These are phyloP conservation scores for Botrytis deweyae DNA, from an alignment of 2,329 filamentous ascomycete species.

Conservation along the genomic window DNA sequence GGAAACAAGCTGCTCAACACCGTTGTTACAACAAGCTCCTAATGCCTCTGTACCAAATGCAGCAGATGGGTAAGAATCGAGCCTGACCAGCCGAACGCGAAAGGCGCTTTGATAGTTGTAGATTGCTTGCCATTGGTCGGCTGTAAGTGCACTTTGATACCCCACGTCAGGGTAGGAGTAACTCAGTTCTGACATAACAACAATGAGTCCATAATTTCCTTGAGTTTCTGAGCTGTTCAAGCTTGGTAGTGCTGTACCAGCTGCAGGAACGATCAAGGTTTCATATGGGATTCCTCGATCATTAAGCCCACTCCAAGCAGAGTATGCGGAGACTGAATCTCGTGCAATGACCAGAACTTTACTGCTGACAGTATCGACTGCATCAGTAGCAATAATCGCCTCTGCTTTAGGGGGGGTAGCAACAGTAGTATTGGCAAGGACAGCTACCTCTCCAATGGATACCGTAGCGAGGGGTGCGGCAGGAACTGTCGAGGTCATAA, in stretches of 20 bases:
- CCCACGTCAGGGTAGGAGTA: slow-evolving; percentile 43
- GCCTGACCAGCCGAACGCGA: slow-evolving; percentile 58
- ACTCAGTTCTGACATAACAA: slow-evolving; percentile 40
- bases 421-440: slow-evolving; percentile 21
- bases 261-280: slow-evolving; percentile 52
- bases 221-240: slow-evolving; percentile 47
- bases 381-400: background rate
- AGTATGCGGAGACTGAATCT: slow-evolving; percentile 49
- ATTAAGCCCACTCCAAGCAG: slow-evolving; percentile 54
- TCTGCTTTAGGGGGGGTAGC: background rate
- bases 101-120: slow-evolving; percentile 58
- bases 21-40: slow-evolving; percentile 48
- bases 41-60: slow-evolving; percentile 45
- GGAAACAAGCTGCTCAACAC: slow-evolving; percentile 51
- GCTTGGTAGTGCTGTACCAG: slow-evolving; percentile 50
- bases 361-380: slow-evolving; percentile 35
- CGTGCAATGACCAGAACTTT: slow-evolving; percentile 57
- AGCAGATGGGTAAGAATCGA: slow-evolving; percentile 56
- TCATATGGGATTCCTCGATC: slow-evolving; percentile 62
- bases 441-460: background rate
- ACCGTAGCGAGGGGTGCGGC: slow-evolving; percentile 15
- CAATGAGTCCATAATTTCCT: slow-evolving; percentile 57
- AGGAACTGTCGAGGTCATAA: slow-evolving; percentile 14
- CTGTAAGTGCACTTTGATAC: slow-evolving; percentile 44
- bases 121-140: slow-evolving; percentile 55